Conservation (phyloP, 805 yeast genomes). For the Lachancea cidri region DNA sequence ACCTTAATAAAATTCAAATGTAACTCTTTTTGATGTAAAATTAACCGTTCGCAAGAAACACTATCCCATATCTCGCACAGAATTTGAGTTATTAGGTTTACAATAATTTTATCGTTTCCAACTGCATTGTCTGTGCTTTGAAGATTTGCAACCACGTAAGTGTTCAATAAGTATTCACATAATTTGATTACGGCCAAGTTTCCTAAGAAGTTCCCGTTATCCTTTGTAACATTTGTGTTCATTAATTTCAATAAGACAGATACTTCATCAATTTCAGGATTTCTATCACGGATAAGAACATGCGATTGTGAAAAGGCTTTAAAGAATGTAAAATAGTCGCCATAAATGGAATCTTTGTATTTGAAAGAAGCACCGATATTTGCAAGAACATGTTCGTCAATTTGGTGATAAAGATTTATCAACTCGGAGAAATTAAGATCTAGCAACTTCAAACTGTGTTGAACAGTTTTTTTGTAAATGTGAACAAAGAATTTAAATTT, state of each 20-base stretch:
- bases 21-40: slow-evolving; percentile 57
- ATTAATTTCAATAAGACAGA: slow-evolving; percentile 14
- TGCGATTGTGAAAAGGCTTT: slow-evolving; percentile 15
- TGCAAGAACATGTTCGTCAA: slow-evolving; percentile 6
- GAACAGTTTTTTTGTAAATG: slow-evolving; percentile 16
- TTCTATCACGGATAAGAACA: slow-evolving; percentile 11
- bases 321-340: slow-evolving; percentile 25
- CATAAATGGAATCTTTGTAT: slow-evolving; percentile 27
- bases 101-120: slow-evolving; percentile 8
- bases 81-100: slow-evolving; percentile 30
- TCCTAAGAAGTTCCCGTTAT: slow-evolving; percentile 25
- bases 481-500: slow-evolving; percentile 29
- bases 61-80: slow-evolving; percentile 51
- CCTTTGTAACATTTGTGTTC: slow-evolving; percentile 15
- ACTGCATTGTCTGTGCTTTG: not conserved
- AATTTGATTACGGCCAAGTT: slow-evolving; percentile 20
- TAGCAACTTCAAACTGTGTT: slow-evolving; percentile 5
- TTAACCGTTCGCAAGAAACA: slow-evolving; percentile 52
- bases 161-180: slow-evolving; percentile 14
- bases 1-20: slow-evolving; percentile 55
- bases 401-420: slow-evolving; percentile 11
- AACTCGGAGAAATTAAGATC: slow-evolving; percentile 14
- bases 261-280: slow-evolving; percentile 13
- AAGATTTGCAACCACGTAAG: slow-evolving; percentile 9
- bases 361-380: slow-evolving; percentile 19